phyloP scores from a whole-genome alignment of 495 filamentous ascomycete genomes.

The Tuber indicum region DNA sequence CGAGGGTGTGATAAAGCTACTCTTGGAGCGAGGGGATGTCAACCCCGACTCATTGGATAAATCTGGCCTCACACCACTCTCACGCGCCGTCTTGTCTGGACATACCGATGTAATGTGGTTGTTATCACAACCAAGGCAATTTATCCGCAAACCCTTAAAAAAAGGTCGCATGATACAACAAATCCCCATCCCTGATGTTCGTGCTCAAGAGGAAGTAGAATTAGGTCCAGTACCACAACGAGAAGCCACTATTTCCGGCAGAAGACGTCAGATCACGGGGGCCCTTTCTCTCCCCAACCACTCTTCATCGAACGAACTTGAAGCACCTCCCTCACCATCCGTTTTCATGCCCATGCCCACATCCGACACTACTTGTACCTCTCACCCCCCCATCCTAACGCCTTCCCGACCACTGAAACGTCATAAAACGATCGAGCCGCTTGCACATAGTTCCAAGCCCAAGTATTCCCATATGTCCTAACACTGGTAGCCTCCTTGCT shows the following conservation, averaged over 20 bases:
- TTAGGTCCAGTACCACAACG: not conserved
- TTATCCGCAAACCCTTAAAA: not conserved
- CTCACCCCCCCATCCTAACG: too few relatives aligned
- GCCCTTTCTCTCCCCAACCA: not conserved
- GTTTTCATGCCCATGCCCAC: too few relatives aligned
- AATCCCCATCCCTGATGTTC: not conserved
- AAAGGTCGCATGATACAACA: not conserved
- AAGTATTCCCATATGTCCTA: not conserved
- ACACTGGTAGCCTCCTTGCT: not conserved
- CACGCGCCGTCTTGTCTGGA: too few relatives aligned
- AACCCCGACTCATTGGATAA: not conserved
- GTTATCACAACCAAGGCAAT: not conserved
- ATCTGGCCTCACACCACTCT: not conserved
- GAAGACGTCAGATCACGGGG: not conserved
- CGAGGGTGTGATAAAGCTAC: too few relatives aligned
- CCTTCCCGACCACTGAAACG: not conserved
- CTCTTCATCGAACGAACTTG: not conserved
- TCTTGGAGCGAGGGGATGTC: too few relatives aligned
- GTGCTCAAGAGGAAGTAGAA: not conserved
- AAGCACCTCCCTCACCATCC: not conserved
- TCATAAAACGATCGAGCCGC: not conserved
- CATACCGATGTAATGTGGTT: not conserved
- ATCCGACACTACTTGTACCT: not conserved
- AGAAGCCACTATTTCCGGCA: not conserved
- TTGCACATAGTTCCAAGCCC: not conserved